These are phyloP conservation scores for Amaranthus hypochondriacus DNA, from an alignment of 148 eudicot species.

Conservation along the genomic window DNA sequence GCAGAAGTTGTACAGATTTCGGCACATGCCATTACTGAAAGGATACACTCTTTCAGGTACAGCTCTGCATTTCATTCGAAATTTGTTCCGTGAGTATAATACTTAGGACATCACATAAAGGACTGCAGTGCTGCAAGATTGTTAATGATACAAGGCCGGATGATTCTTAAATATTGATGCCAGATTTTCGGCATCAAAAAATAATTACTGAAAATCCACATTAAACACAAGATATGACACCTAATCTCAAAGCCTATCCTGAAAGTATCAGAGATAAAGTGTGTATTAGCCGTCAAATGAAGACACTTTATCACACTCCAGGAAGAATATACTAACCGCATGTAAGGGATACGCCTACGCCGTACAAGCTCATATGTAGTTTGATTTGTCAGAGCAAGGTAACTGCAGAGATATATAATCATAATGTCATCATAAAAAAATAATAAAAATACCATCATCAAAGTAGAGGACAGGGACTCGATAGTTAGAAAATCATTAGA, in stretches of 20 bases:
- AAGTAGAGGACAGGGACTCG: background rate
- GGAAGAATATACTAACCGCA: constrained; percentile 52
- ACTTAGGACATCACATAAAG: background rate
- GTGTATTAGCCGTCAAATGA: background rate
- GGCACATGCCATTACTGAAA: constrained; percentile 77
- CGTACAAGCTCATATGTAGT: constrained; percentile 93
- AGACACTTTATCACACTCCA: background rate
- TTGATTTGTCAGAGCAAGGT: constrained; percentile 79
- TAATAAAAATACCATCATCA: background rate
- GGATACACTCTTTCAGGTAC: constrained; percentile 87
- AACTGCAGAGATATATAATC: constrained; percentile 39
- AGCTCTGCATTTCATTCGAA: constrained; percentile 46
- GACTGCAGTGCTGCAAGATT: background rate
- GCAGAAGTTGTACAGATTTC: constrained; percentile 74
- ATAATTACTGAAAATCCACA: too few species aligned
- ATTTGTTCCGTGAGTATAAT: background rate
- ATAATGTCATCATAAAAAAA: background rate
- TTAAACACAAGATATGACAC: background rate
- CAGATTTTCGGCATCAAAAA: too few species aligned
- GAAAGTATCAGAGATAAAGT: background rate
- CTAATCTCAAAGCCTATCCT: background rate
- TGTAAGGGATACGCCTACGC: constrained; percentile 68
- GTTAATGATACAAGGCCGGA: background rate
- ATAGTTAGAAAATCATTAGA: background rate
- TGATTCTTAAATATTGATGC: background rate